These are phyloP conservation scores for Irpex sp. DNA, from an alignment of 1,284 basidiomycete species.

Conservation along the genomic window DNA sequence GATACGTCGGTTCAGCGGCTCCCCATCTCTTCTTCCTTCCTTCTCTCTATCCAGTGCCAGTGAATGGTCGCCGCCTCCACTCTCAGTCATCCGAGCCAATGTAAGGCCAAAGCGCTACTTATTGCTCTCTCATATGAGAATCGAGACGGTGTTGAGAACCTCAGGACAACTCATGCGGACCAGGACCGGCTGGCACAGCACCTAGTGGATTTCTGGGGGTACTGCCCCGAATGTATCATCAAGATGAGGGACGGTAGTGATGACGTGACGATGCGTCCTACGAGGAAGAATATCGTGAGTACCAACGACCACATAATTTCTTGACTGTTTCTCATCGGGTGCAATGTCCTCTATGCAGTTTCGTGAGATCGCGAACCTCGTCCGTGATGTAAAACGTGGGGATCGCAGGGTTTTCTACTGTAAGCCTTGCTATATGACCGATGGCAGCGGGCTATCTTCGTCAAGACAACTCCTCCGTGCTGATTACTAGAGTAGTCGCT, in stretches of 20 bases:
- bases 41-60: no score
- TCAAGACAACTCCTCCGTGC: no score
- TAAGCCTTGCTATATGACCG: background rate
- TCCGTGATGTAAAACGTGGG: background rate
- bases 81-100: no score
- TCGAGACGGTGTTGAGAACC: no score
- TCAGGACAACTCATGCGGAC: background rate
- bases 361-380: conserved; percentile 3
- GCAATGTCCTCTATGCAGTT: background rate
- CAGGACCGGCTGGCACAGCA: background rate
- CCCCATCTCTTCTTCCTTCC: no score
- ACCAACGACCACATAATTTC: no score
- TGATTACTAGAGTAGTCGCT: conserved; percentile 4
- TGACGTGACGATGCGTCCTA: background rate
- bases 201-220: background rate
- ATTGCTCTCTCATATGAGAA: background rate
- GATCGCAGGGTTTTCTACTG: conserved; percentile 13
- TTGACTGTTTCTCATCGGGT: no score
- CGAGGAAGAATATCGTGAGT: background rate
- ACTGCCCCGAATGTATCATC: background rate
- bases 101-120: background rate
- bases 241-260: background rate
- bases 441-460: no score
- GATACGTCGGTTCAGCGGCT: no score
- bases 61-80: no score